Percentiles rank a stretch among this genome's conserved stretches.
These are phyloP conservation scores for Naematelia encephala DNA, from an alignment of 768 basidiomycete genomes.

Conservation along the genomic window DNA sequence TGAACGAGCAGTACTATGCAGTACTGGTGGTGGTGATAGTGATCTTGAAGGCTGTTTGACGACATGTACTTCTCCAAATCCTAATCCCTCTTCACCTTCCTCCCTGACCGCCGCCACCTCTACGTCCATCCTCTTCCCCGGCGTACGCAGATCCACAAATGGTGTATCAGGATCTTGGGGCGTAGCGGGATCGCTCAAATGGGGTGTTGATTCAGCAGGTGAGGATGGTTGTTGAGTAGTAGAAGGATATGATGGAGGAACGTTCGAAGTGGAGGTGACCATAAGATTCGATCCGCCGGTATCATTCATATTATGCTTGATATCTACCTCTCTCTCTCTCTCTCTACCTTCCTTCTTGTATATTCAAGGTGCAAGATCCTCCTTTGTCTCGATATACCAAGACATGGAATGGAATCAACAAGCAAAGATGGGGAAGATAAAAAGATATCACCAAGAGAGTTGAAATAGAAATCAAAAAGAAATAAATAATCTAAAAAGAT, in stretches of 20 bases:
- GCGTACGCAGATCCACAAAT: conserved; percentile 7
- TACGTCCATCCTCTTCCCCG: not conserved
- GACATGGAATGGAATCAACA: not conserved
- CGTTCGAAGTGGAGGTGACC: too few relatives aligned
- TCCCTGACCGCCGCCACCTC: not conserved
- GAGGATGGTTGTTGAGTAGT: not conserved
- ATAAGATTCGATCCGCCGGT: too few relatives aligned
- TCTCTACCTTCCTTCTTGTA: not conserved
- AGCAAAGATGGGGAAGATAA: too few relatives aligned
- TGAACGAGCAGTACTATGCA: not conserved
- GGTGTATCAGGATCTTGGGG: conserved; percentile 10
- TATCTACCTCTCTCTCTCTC: too few relatives aligned
- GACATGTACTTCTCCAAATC: conserved; percentile 5
- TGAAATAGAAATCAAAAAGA: not conserved
- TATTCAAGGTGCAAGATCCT: not conserved
- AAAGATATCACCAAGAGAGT: not conserved
- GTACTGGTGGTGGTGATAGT: not conserved
- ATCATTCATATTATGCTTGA: too few relatives aligned
- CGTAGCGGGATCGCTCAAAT: conserved; percentile 8
- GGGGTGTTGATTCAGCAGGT: conserved; percentile 3
- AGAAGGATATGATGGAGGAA: too few relatives aligned
- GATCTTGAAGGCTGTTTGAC: not conserved
- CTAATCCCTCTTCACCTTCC: conserved; percentile 6
- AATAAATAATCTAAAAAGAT: not conserved
- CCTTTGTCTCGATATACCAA: not conserved